phyloP scores from a whole-genome alignment of 257 asterid species.

The Anisodus acutangulus region DNA sequence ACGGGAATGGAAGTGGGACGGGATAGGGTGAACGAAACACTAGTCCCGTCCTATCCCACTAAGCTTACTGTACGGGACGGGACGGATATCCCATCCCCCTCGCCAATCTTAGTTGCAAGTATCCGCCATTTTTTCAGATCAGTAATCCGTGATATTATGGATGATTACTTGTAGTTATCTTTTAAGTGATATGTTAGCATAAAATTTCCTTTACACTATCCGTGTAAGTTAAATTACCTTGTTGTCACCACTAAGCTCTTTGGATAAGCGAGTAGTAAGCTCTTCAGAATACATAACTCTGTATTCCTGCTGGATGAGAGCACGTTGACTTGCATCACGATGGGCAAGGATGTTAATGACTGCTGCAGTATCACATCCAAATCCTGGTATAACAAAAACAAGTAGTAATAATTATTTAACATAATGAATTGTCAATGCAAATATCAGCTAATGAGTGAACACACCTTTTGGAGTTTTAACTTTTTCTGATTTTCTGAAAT shows the following conservation, averaged over 20 bases:
- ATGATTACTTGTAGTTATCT: background rate
- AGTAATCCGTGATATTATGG: background rate
- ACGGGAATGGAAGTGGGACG: too few relatives aligned
- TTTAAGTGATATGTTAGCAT: background rate
- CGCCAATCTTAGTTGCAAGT: too few relatives aligned
- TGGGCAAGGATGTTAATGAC: slow-evolving; percentile 84
- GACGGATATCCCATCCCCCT: too few relatives aligned
- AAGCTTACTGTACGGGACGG: too few relatives aligned
- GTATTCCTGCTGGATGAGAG: slow-evolving; percentile 82
- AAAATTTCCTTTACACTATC: too few relatives aligned
- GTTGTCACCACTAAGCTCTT: slow-evolving; percentile 80
- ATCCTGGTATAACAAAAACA: slow-evolving; percentile 51
- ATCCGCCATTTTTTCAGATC: background rate
- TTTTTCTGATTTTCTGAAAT: too few relatives aligned
- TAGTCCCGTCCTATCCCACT: too few relatives aligned
- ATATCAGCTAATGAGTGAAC: background rate
- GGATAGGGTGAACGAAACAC: too few relatives aligned
- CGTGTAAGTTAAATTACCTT: slow-evolving; percentile 49
- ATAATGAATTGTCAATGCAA: background rate
- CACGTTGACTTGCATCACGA: slow-evolving; percentile 83
- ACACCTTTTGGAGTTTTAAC: too few relatives aligned
- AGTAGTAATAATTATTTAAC: slow-evolving; percentile 21
- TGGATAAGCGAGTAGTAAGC: slow-evolving; percentile 69
- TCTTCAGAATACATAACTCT: slow-evolving; percentile 67
- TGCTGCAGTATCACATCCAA: slow-evolving; percentile 87